Conservation (phyloP, 192 early-diverging fungal species). For the Diversispora eburnea region DNA sequence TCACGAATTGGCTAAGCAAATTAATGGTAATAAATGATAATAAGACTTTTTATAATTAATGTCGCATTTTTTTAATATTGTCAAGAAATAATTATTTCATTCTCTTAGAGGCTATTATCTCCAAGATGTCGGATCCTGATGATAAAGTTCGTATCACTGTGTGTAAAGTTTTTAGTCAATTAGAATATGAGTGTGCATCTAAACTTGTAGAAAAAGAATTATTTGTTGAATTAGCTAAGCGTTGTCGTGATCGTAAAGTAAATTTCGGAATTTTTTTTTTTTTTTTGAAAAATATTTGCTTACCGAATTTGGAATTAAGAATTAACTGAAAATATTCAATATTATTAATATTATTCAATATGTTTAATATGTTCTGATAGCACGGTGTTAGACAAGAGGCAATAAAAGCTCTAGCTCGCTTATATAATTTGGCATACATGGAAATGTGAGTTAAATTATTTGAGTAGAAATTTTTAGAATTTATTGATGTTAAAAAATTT, state of each 20-base stretch:
- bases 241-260: constrained; percentile 90
- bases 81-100: not conserved
- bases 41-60: not conserved
- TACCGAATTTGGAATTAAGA: not conserved
- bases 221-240: constrained; percentile 59
- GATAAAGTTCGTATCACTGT: constrained; percentile 82
- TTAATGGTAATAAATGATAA: constrained; percentile 52
- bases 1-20: constrained; percentile 62
- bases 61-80: not conserved
- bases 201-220: constrained; percentile 57
- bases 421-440: constrained; percentile 71
- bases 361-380: constrained; percentile 24
- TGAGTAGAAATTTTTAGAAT: not conserved
- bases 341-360: too few species aligned
- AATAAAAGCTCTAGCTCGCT: constrained; percentile 60
- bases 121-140: constrained; percentile 84
- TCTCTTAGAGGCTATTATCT: constrained; percentile 50
- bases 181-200: constrained; percentile 59
- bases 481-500: not conserved
- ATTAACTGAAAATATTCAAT: too few species aligned
- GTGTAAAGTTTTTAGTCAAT: constrained; percentile 61
- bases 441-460: constrained; percentile 57
- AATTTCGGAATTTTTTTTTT: not conserved
- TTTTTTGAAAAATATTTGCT: not conserved
- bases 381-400: constrained; percentile 70